phyloP scores from a whole-genome alignment of 2,329 filamentous ascomycete genomes.

The Pseudodiploospora longispora region DNA sequence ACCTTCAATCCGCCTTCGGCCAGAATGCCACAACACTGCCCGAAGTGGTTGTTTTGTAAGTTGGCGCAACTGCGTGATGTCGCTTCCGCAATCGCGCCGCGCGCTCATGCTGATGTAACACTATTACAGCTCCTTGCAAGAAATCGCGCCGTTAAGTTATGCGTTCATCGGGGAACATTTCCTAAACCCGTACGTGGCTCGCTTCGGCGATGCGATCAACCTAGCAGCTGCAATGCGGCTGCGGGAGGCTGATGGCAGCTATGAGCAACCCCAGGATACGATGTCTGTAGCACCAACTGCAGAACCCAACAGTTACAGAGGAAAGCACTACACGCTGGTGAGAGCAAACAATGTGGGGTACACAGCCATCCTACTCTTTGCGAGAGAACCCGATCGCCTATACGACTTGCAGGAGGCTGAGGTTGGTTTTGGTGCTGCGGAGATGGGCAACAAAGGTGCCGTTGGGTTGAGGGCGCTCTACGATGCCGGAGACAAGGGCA shows the following conservation, averaged over 20 bases:
- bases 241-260: slow-evolving; percentile 9
- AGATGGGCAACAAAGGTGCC: slow-evolving; percentile 95
- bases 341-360: slow-evolving; percentile 72
- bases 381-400: slow-evolving; percentile 53
- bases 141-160: slow-evolving; percentile 76
- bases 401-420: slow-evolving; percentile 65
- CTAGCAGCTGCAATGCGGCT: slow-evolving; percentile 47
- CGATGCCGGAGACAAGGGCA: slow-evolving; percentile 21
- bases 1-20: slow-evolving; percentile 55
- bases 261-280: slow-evolving; percentile 10
- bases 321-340: slow-evolving; percentile 57
- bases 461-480: slow-evolving; percentile 69
- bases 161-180: slow-evolving; percentile 81
- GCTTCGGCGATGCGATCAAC: slow-evolving; percentile 63
- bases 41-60: slow-evolving; percentile 51
- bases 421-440: slow-evolving; percentile 73
- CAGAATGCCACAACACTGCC: slow-evolving; percentile 40
- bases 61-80: slow-evolving; percentile 7
- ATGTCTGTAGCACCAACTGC: slow-evolving; percentile 8
- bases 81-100: too few species aligned
- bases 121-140: slow-evolving; percentile 64
- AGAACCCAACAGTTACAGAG: slow-evolving; percentile 7
- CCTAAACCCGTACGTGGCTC: slow-evolving; percentile 65
- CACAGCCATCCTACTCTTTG: slow-evolving; percentile 84
- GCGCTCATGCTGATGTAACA: not conserved